Conservation (phyloP, 257 asterid species). For the Forsythia suspensa region DNA sequence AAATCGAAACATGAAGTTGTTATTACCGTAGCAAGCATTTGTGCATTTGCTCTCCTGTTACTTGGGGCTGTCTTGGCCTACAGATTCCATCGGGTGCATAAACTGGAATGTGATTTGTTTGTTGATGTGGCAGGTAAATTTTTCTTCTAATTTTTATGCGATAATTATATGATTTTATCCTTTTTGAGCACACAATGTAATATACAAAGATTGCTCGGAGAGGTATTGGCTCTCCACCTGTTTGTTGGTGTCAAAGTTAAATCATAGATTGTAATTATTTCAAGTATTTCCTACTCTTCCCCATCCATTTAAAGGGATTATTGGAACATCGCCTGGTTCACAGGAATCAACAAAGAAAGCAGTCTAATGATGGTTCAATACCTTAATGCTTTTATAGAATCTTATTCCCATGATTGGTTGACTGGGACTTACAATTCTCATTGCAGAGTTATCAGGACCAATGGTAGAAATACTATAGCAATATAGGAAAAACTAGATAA, state of each 20-base stretch:
- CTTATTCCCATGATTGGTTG: too few species aligned
- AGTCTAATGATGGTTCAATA: not conserved
- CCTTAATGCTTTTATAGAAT: not conserved
- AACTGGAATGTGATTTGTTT: slow-evolving; percentile 43
- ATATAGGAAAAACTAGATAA: not conserved
- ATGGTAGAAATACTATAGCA: too few species aligned
- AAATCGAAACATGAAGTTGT: slow-evolving; percentile 54
- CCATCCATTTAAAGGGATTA: not conserved
- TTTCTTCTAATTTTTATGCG: not conserved
- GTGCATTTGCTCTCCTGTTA: slow-evolving; percentile 60
- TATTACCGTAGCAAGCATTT: slow-evolving; percentile 57
- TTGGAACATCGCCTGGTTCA: not conserved
- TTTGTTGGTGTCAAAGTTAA: not conserved
- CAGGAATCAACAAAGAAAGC: not conserved
- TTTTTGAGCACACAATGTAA: not conserved
- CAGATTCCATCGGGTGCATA: slow-evolving; percentile 39
- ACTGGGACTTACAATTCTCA: too few species aligned
- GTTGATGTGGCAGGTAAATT: slow-evolving; percentile 69
- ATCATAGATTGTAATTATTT: not conserved
- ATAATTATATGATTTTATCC: not conserved
- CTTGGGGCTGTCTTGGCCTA: slow-evolving; percentile 54
- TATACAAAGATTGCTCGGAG: not conserved
- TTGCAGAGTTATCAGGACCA: too few species aligned
- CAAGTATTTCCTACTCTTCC: not conserved
- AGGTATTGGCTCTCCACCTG: not conserved